Evolutionary conservation across 768 basidiomycete genomes (phyloP).

Genomic region (Leccinum disarticulatum): DNA sequence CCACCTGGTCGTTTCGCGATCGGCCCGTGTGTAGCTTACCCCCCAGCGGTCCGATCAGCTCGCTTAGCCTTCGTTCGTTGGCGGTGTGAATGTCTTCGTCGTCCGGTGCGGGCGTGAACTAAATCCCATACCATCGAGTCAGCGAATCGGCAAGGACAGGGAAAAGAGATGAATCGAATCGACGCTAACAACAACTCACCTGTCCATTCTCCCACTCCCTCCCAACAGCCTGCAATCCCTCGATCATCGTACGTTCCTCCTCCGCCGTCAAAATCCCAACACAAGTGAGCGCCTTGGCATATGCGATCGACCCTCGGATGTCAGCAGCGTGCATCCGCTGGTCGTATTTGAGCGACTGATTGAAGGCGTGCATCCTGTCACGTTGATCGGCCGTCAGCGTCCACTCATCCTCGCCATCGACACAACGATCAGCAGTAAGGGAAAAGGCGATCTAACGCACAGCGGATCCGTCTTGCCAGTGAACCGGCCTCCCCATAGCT

Average conservation of each 20-base stretch:
- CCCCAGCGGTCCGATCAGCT: constrained; percentile 88
- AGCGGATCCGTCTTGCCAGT: constrained; percentile 80
- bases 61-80: constrained; percentile 91
- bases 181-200: constrained; percentile 36
- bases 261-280: constrained; percentile 78
- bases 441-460: constrained; percentile 5
- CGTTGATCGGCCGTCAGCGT: constrained; percentile 1
- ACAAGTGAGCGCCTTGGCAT: constrained; percentile 81
- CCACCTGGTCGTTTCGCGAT: constrained; percentile 97
- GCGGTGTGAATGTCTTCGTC: constrained; percentile 99
- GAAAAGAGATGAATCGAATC: neutral
- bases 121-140: neutral
- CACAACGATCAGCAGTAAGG: too few relatives aligned
- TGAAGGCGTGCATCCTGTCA: constrained; percentile 92
- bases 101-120: constrained; percentile 81
- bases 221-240: constrained; percentile 72
- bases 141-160: neutral
- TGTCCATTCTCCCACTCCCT: constrained; percentile 82
- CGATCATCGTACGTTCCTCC: constrained; percentile 70
- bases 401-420: neutral
- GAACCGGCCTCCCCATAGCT: constrained; percentile 88
- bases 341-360: constrained; percentile 94
- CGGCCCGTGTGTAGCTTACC: constrained; percentile 98
- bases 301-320: constrained; percentile 92
- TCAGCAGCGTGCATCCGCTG: constrained; percentile 92